Base-by-base conservation (phyloP, 139 green algal species). In the Pseudopediastrum boryanum region DNA sequence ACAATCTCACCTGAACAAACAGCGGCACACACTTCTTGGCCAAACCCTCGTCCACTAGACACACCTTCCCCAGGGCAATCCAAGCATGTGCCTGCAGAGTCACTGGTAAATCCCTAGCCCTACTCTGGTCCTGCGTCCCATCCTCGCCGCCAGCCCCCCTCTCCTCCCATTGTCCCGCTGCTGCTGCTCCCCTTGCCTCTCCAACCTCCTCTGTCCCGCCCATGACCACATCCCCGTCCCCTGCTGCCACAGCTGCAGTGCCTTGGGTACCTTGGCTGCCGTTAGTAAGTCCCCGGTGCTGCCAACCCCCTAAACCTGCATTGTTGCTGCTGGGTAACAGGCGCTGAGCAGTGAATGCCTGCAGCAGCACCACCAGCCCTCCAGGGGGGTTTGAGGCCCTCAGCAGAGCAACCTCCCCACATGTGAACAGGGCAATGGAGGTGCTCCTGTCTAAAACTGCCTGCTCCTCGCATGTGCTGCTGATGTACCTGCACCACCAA, bases 51-150 rank as follows among this genome's bases (percentile, higher is more conserved):
- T 95, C 88, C 48, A 77, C 77, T n/a, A 96, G 83, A 85, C 91
- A 96, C 42, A 95, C 42, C 83, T 96, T 96, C 65, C 93, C 93
- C 61, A 96, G 82, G 23, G 85, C 87, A 1, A 86, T 84, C 92
- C 92, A 97, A 0, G 92, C 90, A 50, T 93, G 87, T 4, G 85
- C 92, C 68, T 84, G 83, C 71, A 93, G 16, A 35, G 44, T 41
- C 9, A 29, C 52, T 21, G 52, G 71, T 54, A 78, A 52, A 10
- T 5, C 35, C 4, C 39, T 42, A 13, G 69, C 52, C 42, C 25
- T 50, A 27, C 46, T 50, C n/a, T 29, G 9, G 10, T 38, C n/a
- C 69, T 77, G 42, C 27, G n/a, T 59, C 44, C 48, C 69, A 36
- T 58, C n/a, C 21, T 36, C 25, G 25, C 16, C 2, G 27, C 29